Evolutionary conservation across 169 alveolate genomes (phyloP).

Genomic region (Babesia divergens): DNA sequence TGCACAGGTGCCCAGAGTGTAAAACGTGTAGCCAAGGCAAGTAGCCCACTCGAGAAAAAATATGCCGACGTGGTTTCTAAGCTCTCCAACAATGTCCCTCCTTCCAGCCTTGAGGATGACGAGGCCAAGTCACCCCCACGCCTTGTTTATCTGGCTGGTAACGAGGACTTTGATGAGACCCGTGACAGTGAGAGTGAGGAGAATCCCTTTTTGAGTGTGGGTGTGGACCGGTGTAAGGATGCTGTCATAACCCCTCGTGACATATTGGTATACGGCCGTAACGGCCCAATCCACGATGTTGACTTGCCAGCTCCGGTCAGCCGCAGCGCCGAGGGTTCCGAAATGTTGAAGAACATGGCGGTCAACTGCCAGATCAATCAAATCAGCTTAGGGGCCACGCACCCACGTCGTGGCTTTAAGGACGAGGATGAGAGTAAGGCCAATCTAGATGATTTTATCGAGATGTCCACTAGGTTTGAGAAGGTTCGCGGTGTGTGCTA

Average conservation of each 20-base stretch:
- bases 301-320: background rate
- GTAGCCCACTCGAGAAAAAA: too few relatives aligned
- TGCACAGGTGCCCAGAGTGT: too few relatives aligned
- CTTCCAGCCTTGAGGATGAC: too few relatives aligned
- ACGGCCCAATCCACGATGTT: background rate
- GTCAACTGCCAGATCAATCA: conserved; percentile 43
- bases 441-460: background rate
- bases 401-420: background rate
- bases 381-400: background rate
- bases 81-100: too few relatives aligned
- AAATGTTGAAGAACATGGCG: conserved; percentile 13
- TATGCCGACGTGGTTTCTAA: too few relatives aligned
- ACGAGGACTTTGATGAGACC: background rate
- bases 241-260: conserved; percentile 17
- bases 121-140: background rate
- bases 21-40: too few relatives aligned
- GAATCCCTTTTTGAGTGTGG: conserved; percentile 5
- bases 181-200: conserved; percentile 9
- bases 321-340: conserved; percentile 9
- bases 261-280: conserved; percentile 3
- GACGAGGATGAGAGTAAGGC: background rate
- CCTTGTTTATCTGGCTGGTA: conserved; percentile 1
- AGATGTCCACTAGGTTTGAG: conserved; percentile 20
- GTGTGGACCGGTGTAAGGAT: background rate
- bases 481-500: conserved; percentile 63